phyloP scores from a whole-genome alignment of 1,284 basidiomycete genomes.

The Baeospora myosura region DNA sequence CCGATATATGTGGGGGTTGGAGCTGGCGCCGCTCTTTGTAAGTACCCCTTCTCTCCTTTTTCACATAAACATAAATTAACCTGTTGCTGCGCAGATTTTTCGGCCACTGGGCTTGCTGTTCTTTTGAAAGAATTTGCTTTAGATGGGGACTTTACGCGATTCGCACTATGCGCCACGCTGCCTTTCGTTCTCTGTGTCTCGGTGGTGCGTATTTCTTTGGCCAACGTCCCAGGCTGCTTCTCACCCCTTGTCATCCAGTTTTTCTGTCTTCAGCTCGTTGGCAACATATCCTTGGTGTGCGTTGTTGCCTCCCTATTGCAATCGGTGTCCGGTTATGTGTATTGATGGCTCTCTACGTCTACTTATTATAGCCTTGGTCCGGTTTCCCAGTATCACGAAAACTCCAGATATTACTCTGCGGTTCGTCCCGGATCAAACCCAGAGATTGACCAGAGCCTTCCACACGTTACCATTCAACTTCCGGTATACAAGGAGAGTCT shows the following conservation, averaged over 20 bases:
- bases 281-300: slow-evolving; percentile 49
- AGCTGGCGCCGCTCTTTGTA: slow-evolving; percentile 56
- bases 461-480: slow-evolving; percentile 74
- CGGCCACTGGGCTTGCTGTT: slow-evolving; percentile 45
- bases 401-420: slow-evolving; percentile 70
- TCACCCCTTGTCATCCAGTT: slow-evolving; percentile 38
- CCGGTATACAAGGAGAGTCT: slow-evolving; percentile 79
- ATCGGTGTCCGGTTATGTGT: neutral
- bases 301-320: slow-evolving; percentile 16
- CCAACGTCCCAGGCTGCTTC: neutral
- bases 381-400: slow-evolving; percentile 69
- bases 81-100: slow-evolving; percentile 40
- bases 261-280: slow-evolving; percentile 63
- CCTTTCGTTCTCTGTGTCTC: slow-evolving; percentile 71
- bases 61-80: too few species aligned
- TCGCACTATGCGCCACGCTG: slow-evolving; percentile 54
- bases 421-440: slow-evolving; percentile 55
- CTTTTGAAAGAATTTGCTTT: slow-evolving; percentile 64
- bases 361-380: slow-evolving; percentile 48
- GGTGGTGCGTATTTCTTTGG: slow-evolving; percentile 36
- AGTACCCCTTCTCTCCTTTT: slow-evolving; percentile 17
- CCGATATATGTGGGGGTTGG: slow-evolving; percentile 74
- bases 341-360: slow-evolving; percentile 3
- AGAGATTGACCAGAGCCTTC: slow-evolving; percentile 57
- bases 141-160: slow-evolving; percentile 55